Base-by-base conservation (phyloP, 2,329 filamentous ascomycete species). In the Geosmithia putterillii region DNA sequence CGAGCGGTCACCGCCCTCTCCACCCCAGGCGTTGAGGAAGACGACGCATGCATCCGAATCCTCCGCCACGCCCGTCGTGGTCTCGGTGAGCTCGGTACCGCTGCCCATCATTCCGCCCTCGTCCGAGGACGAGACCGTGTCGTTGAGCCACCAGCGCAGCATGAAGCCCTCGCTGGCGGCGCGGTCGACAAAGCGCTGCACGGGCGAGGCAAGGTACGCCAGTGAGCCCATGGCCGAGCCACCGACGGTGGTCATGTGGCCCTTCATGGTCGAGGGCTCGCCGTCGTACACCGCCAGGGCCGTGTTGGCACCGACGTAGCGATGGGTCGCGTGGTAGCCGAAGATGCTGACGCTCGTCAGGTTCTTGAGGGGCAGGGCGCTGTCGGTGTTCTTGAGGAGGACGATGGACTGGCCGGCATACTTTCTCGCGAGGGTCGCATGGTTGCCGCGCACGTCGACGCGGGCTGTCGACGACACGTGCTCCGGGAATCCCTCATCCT, bases 1-100 rank as follows among this genome's bases (percentile, higher is more conserved):
- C 0, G 74, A 65, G 40, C 77, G 69, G 46, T 86, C 71, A 48
- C 71, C 82, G 1, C 81, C 83, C 60, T 94, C 87, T 2, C 81
- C 79, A 1, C 81, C 76, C 58, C 82, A 85, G 7, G 70, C 73
- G 53, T 83, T 83, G 50, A 76, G 73, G 49, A 83, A 75, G 0
- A 82, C 75, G 2, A 83, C 59, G 48, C 86, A 92, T 7, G 86
- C 69, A 51, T 88, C 72, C 1, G 10, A 18, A n/a, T n/a, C n/a
- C n/a, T 71, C 67, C 3, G 49, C 58, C 2, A 63, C 55, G 41
- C 71, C 62, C 7, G 81, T 70, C 6, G 59, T 50, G 74, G 53
- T 84, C 79, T 67, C 72, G 79, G 54, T 71, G 73, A 2, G 83
- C 53, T 1, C 67, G 45, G 83, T 77, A 8, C 71, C 58, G 42